Percentiles rank a stretch among this genome's conserved stretches.
Evolutionary conservation across 1,139 yeast genomes (phyloP).

Genomic region (Suhomyces wounanorum): DNA sequence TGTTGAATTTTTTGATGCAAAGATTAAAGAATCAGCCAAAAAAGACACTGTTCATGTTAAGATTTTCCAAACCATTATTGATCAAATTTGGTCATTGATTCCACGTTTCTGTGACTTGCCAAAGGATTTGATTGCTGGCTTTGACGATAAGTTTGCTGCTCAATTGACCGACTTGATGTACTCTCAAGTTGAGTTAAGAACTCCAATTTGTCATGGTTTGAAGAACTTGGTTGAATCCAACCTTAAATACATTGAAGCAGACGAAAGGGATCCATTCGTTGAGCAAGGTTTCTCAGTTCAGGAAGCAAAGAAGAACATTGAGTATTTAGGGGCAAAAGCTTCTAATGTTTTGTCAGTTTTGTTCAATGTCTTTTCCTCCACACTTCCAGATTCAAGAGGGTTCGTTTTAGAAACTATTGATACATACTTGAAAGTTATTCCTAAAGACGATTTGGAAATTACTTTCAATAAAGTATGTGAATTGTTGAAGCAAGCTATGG

Average conservation of each 20-base stretch:
- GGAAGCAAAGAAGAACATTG: conserved; percentile 58
- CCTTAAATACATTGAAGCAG: conserved; percentile 58
- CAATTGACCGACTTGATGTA: conserved; percentile 73
- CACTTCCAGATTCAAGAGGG: conserved; percentile 80
- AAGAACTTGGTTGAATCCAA: conserved; percentile 79
- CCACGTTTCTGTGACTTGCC: conserved; percentile 93
- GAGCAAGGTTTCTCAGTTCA: conserved; percentile 61
- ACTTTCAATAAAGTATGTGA: conserved; percentile 88
- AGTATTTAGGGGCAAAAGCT: conserved; percentile 65
- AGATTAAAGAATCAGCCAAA: conserved; percentile 43
- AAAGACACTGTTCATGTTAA: conserved; percentile 66
- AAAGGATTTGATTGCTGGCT: conserved; percentile 61
- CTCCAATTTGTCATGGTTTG: conserved; percentile 77
- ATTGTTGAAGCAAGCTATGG: conserved; percentile 72
- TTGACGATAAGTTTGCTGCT: conserved; percentile 78
- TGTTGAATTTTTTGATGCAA: conserved; percentile 56
- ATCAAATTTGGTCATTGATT: conserved; percentile 88
- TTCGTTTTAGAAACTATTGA: conserved; percentile 86
- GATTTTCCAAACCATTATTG: conserved; percentile 78
- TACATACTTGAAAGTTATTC: conserved; percentile 71
- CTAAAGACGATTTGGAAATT: conserved; percentile 61
- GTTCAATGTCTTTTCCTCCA: conserved; percentile 87
- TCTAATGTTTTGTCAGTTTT: conserved; percentile 80
- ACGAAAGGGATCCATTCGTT: conserved; percentile 57
- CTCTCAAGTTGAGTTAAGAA: conserved; percentile 72